These are phyloP conservation scores for Elasticomyces elasticus DNA, from an alignment of 495 filamentous ascomycete species.

Conservation along the genomic window DNA sequence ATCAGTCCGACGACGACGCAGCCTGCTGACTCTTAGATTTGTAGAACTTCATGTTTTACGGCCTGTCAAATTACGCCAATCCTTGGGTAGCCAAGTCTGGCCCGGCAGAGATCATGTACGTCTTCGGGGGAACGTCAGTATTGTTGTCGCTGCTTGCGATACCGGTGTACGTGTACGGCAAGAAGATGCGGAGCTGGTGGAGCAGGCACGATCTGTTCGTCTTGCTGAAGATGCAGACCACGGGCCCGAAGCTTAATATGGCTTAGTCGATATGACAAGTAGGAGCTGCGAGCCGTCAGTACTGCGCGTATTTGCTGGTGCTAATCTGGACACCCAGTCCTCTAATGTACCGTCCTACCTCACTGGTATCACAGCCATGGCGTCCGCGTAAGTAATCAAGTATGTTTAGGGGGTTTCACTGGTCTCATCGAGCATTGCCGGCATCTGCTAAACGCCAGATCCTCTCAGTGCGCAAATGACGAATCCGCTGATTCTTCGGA, in stretches of 20 bases:
- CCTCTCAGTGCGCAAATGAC: no score
- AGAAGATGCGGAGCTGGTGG: conserved; percentile 17
- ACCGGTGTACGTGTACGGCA: conserved; percentile 17
- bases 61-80: conserved; percentile 15
- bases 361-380: no score
- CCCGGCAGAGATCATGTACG: conserved; percentile 13
- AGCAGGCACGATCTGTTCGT: conserved; percentile 14
- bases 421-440: no score
- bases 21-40: not conserved
- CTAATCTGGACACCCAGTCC: no score
- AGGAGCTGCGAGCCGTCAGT: no score
- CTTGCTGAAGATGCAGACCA: conserved; percentile 5
- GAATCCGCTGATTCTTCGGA: no score
- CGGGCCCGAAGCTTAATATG: conserved; percentile 2
- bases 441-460: no score
- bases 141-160: conserved; percentile 10
- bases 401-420: no score
- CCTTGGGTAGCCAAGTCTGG: conserved; percentile 11
- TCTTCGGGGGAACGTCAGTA: conserved; percentile 14
- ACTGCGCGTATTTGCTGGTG: no score
- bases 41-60: conserved; percentile 21
- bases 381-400: no score
- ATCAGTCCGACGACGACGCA: not conserved
- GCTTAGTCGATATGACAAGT: no score
- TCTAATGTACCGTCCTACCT: no score